phyloP scores from a whole-genome alignment of 1,284 basidiomycete genomes.

The Irpex rosettiformis region DNA sequence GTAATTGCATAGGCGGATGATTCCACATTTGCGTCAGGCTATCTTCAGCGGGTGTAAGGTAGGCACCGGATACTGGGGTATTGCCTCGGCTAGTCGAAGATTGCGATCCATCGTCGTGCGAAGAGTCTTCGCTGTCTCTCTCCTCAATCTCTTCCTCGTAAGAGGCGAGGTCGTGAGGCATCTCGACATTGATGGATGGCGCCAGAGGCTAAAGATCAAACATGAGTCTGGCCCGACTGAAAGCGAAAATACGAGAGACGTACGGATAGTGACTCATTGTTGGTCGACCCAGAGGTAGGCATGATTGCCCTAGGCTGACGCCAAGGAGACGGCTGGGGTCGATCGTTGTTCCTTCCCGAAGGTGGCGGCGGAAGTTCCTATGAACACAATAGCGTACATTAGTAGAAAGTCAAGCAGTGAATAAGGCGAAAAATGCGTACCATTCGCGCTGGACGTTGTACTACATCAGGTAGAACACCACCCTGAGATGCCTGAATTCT shows the following conservation, averaged over 20 bases:
- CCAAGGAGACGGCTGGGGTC: background rate
- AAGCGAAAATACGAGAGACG: background rate
- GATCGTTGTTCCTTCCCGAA: background rate
- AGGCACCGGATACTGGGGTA: background rate
- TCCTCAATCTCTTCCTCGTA: slow-evolving; percentile 1
- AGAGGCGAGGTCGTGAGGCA: background rate
- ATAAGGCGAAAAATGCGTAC: background rate
- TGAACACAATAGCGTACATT: background rate
- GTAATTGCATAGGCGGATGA: background rate
- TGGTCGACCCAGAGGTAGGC: background rate
- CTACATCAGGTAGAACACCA: background rate
- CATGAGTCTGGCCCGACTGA: background rate
- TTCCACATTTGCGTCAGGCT: background rate
- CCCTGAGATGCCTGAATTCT: background rate
- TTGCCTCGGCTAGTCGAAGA: background rate
- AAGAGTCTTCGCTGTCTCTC: background rate
- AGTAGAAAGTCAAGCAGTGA: background rate
- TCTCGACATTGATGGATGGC: background rate
- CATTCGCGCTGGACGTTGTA: background rate
- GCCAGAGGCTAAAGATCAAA: slow-evolving; percentile 1
- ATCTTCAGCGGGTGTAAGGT: background rate
- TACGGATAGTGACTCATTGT: background rate
- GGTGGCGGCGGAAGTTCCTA: background rate
- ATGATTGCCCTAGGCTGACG: background rate
- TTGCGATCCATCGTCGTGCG: background rate